Conservation (phyloP, 108 stramenopile species). For the Skeletonema marinoi region DNA sequence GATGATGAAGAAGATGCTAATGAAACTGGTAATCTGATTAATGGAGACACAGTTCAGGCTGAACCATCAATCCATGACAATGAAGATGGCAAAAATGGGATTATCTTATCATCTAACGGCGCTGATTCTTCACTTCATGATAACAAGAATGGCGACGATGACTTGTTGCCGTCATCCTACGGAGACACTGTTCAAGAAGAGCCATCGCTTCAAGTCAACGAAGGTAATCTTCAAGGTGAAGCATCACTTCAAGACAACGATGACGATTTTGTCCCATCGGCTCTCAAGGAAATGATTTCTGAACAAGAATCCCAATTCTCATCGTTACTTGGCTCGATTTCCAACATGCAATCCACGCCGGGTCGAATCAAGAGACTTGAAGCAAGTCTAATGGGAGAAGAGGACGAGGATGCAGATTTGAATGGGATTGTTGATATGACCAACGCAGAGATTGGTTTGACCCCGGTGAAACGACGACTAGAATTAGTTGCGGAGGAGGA, state of each 20-base stretch:
- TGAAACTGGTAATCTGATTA: neutral
- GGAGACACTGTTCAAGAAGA: neutral
- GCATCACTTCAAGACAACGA: neutral
- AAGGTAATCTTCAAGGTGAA: neutral
- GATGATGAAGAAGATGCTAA: constrained; percentile 2
- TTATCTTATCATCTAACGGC: neutral
- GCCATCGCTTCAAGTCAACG: neutral
- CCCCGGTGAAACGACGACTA: neutral
- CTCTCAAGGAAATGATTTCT: neutral
- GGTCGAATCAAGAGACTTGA: neutral
- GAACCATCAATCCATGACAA: neutral
- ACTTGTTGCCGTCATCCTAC: neutral
- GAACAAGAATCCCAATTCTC: constrained; percentile 1
- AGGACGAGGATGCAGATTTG: constrained; percentile 1
- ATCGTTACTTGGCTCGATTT: neutral
- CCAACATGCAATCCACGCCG: neutral
- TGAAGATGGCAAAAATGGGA: neutral
- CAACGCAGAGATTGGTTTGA: neutral
- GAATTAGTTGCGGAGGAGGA: neutral
- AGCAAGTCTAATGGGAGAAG: neutral
- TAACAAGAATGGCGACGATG: neutral
- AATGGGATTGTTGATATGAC: neutral
- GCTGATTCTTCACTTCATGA: neutral
- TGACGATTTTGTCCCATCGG: neutral
- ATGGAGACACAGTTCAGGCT: neutral